Conservation (phyloP, 108 stramenopile genomes). For the Bacterosira constricta region DNA sequence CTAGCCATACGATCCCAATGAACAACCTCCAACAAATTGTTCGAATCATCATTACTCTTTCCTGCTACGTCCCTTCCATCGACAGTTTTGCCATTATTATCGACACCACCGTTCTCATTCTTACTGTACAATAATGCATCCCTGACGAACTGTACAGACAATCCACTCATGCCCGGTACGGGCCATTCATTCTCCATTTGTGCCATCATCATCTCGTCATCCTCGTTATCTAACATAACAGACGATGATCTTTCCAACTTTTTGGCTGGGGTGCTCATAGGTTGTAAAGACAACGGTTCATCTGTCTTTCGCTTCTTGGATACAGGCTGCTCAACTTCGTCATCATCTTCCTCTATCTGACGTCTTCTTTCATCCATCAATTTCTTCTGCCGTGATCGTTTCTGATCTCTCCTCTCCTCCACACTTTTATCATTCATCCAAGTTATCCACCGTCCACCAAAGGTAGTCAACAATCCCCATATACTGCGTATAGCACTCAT, state of each 20-base stretch:
- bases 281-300: too few species aligned
- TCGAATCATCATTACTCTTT: background rate
- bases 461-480: slow-evolving; percentile 41
- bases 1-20: slow-evolving; percentile 35
- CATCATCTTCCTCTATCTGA: background rate
- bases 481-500: slow-evolving; percentile 32
- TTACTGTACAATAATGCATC: background rate
- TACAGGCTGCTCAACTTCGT: background rate
- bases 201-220: background rate
- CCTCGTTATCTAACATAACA: background rate
- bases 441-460: slow-evolving; percentile 20
- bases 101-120: background rate
- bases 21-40: slow-evolving; percentile 20
- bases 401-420: slow-evolving; percentile 4
- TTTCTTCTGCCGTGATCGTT: background rate
- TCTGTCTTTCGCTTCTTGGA: too few species aligned
- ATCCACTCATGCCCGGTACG: slow-evolving; percentile 50
- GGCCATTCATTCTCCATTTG: slow-evolving; percentile 16
- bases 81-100: background rate
- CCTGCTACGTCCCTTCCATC: background rate
- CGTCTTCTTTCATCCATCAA: too few species aligned
- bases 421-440: slow-evolving; percentile 7
- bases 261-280: too few species aligned
- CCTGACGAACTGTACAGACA: slow-evolving; percentile 44
- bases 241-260: too few species aligned